These are phyloP conservation scores for Helicocarpus griseus DNA, from an alignment of 2,329 filamentous ascomycete species.

Conservation along the genomic window DNA sequence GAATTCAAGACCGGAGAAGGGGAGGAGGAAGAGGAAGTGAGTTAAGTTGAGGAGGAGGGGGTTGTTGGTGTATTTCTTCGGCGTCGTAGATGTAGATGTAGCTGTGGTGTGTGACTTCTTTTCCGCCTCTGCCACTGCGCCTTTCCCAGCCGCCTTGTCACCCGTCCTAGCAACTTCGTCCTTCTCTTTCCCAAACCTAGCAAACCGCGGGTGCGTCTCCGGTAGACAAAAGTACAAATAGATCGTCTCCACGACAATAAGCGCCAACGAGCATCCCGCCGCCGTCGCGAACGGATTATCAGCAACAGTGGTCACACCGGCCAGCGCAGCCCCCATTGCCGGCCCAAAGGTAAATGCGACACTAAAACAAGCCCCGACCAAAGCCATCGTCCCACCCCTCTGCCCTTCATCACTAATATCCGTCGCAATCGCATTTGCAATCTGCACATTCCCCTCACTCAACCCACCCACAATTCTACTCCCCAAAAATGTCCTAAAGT, in stretches of 20 bases:
- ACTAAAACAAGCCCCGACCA: constrained; percentile 93
- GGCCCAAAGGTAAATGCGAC: constrained; percentile 96
- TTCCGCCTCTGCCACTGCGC: constrained; percentile 15
- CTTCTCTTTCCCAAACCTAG: constrained; percentile 23
- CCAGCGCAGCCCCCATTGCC: constrained; percentile 77
- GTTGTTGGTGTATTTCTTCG: constrained; percentile 61
- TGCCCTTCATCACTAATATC: constrained; percentile 83
- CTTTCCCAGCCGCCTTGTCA: constrained; percentile 6
- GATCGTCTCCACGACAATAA: constrained; percentile 77
- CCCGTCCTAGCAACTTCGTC: constrained; percentile 6
- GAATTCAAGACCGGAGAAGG: constrained; percentile 98
- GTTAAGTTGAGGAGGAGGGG: constrained; percentile 72
- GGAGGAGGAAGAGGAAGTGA: constrained; percentile 85
- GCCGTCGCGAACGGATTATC: constrained; percentile 92
- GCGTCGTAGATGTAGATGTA: constrained; percentile 12
- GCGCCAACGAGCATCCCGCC: constrained; percentile 71
- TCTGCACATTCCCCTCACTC: constrained; percentile 93
- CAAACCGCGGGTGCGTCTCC: constrained; percentile 63
- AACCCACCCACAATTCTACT: constrained; percentile 84
- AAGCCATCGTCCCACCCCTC: constrained; percentile 84
- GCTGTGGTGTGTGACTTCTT: constrained; percentile 17
- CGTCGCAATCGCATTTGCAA: constrained; percentile 91
- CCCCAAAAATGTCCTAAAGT: constrained; percentile 94
- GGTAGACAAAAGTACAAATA: constrained; percentile 80
- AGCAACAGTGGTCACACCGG: constrained; percentile 64